Evolutionary conservation across 2,329 filamentous ascomycete genomes (phyloP), one percentile per base, ranked within the genome.

Genomic region (Exophiala sp.): DNA sequence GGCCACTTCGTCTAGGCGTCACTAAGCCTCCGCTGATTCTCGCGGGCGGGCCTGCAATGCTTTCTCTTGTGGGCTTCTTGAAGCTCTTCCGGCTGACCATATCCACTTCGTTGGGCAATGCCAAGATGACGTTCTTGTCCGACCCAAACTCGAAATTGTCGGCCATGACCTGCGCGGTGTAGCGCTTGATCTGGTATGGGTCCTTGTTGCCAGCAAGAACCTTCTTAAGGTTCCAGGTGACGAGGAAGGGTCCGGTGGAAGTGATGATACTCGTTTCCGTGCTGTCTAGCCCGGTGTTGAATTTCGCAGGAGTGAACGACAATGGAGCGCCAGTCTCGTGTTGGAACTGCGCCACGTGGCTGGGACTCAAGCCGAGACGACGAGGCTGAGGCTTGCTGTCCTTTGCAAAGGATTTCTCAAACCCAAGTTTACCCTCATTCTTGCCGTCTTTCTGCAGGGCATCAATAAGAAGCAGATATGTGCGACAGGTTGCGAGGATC

Each of bases 111-210:
- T 98, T 95, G 1, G 93, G 90, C 57, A 98, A 73, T 1, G 93
- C 93, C 29, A 98, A 91, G 63, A 98, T 95, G 62, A 98, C 88
- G 63, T 96, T 96, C 79, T 95, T 95, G 69, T 98, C 93, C 3
- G 85, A 90, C 40, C 91, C 91, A 64, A 89, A 98, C 63, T 93
- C 89, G 81, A 98, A 98, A 67, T 98, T 95, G 67, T 98, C 93
- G 2, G 93, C 93, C 76, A 94, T 96, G 65, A 98, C 89, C 57
- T 95, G 86, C 63, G 98, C 93, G 1, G 82, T 79, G 66, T 98
- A 98, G 13, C 93, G 85, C 76, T 97, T 96, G 76, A 98, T 97
- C 60, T 83, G 86, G 72, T 98, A 98, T 0, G 91, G 85, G 52
- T 93, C 86, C 69, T 90, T 93, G 58, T 79, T 79, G 45, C 87